Conservation (phyloP, 805 yeast genomes). For the Zygosaccharomyces gambellarensis region DNA sequence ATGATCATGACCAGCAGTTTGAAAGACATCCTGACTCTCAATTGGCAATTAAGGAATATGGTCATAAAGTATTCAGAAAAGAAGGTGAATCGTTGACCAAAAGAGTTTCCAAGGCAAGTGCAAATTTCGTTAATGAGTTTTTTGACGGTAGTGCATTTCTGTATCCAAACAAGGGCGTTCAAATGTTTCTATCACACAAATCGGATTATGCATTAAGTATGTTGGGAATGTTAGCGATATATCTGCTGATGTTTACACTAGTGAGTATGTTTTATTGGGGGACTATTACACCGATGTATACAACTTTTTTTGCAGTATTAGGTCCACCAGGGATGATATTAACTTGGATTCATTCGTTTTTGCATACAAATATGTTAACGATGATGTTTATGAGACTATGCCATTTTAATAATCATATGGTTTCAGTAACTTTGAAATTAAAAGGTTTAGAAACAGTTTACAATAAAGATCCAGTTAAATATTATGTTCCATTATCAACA, state of each 20-base stretch:
- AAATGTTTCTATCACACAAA: slow-evolving; percentile 15
- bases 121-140: slow-evolving; percentile 24
- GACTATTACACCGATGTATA: slow-evolving; percentile 31
- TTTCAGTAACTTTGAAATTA: slow-evolving; percentile 12
- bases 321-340: slow-evolving; percentile 31
- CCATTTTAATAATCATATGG: slow-evolving; percentile 22
- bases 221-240: slow-evolving; percentile 13
- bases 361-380: slow-evolving; percentile 31
- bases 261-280: slow-evolving; percentile 27
- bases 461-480: slow-evolving; percentile 24
- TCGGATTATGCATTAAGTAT: slow-evolving; percentile 14
- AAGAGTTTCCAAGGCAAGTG: slow-evolving; percentile 11
- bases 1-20: slow-evolving; percentile 23
- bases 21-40: slow-evolving; percentile 20
- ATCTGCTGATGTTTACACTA: slow-evolving; percentile 18
- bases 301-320: slow-evolving; percentile 24
- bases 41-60: slow-evolving; percentile 10
- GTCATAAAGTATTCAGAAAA: slow-evolving; percentile 15
- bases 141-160: slow-evolving; percentile 21
- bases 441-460: slow-evolving; percentile 12
- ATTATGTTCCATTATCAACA: slow-evolving; percentile 26
- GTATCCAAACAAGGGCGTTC: slow-evolving; percentile 26
- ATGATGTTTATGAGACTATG: slow-evolving; percentile 32
- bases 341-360: slow-evolving; percentile 27
- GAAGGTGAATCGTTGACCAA: slow-evolving; percentile 11